A percentile compares a stretch with the other conserved stretches of the same genome.
Evolutionary conservation across 371 early-diverging fungal species (phyloP).

Genomic region (Synchytrium microbalum): DNA sequence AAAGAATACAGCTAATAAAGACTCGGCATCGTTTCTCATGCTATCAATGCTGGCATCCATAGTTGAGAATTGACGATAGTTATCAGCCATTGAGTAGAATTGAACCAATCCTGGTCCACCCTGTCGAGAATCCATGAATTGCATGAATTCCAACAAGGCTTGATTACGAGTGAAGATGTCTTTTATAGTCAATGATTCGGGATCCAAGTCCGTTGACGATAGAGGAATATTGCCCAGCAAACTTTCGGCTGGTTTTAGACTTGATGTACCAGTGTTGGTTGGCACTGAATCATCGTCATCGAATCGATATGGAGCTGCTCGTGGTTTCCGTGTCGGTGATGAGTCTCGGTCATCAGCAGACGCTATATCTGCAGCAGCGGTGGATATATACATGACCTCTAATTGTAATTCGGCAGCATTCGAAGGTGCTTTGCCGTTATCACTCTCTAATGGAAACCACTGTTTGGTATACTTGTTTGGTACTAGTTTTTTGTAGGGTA

Average conservation of each 20-base stretch:
- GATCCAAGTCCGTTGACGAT: not conserved
- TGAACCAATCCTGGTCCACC: constrained; percentile 1
- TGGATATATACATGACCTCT: not conserved
- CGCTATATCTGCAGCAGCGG: not conserved
- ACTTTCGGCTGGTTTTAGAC: not conserved
- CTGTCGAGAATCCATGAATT: not conserved
- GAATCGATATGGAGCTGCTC: not conserved
- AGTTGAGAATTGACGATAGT: not conserved
- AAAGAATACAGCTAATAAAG: constrained; percentile 1
- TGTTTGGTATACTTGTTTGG: constrained; percentile 20
- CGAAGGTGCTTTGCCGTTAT: not conserved
- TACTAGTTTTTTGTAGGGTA: constrained; percentile 12
- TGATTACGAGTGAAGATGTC: not conserved
- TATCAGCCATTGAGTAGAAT: constrained; percentile 1
- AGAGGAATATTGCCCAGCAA: not conserved
- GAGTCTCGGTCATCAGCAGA: not conserved
- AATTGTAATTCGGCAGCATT: not conserved
- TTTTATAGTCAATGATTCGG: not conserved
- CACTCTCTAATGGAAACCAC: constrained; percentile 13
- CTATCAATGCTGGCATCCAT: not conserved
- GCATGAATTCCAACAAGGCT: constrained; percentile 8
- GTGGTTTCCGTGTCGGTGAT: not conserved
- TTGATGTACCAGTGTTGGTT: not conserved
- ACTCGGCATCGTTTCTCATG: not conserved
- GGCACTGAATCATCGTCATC: not conserved